These are phyloP conservation scores for Rhizopogon sp. DNA, from an alignment of 768 basidiomycete species.

Conservation along the genomic window DNA sequence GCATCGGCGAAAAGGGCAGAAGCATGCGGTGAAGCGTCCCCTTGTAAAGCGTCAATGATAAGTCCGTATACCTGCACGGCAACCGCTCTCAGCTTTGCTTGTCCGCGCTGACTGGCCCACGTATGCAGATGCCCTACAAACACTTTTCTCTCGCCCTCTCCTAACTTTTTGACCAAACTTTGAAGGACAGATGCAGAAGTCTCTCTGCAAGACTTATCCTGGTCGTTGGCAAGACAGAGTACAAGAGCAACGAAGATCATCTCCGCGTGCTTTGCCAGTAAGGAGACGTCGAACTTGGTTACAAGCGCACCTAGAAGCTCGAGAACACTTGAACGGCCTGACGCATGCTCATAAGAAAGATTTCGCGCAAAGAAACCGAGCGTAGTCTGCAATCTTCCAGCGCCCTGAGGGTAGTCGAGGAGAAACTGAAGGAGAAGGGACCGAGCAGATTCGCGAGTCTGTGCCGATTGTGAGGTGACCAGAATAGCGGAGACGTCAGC, in stretches of 20 bases:
- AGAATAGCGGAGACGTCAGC: conserved; percentile 86
- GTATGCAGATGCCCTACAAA: conserved; percentile 70
- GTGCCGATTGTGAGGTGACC: conserved; percentile 87
- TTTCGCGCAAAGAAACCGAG: conserved; percentile 93
- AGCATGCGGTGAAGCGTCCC: conserved; percentile 40
- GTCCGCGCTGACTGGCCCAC: conserved; percentile 67
- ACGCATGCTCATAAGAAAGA: conserved; percentile 84
- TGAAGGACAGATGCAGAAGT: conserved; percentile 85
- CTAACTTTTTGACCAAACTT: conserved; percentile 63
- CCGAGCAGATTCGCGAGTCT: conserved; percentile 89
- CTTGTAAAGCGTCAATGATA: conserved; percentile 62
- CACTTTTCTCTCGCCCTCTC: conserved; percentile 47
- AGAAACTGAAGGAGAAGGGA: conserved; percentile 38
- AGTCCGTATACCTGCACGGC: conserved; percentile 83
- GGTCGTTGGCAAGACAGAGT: conserved; percentile 92
- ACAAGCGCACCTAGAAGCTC: conserved; percentile 85
- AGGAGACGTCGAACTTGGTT: conserved; percentile 70
- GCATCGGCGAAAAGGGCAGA: conserved; percentile 53
- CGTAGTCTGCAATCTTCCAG: conserved; percentile 75
- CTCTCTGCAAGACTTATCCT: conserved; percentile 82
- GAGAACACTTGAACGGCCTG: conserved; percentile 89
- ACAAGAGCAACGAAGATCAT: conserved; percentile 88
- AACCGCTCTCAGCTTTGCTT: conserved; percentile 62
- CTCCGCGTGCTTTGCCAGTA: conserved; percentile 79
- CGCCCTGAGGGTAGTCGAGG: too few relatives aligned